phyloP scores from a whole-genome alignment of 805 yeast species.

The Wickerhamomyces tratensis region DNA sequence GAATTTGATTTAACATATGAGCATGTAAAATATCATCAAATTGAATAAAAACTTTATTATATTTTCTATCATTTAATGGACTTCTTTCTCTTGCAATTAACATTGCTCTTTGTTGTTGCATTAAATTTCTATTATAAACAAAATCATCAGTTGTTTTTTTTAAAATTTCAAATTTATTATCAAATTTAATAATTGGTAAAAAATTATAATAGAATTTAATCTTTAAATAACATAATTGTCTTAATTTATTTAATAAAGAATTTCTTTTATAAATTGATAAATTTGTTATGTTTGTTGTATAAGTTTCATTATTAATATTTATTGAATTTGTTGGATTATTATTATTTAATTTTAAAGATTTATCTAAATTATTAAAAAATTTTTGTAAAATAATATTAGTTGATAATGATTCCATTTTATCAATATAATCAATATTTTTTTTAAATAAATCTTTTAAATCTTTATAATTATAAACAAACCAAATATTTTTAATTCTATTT shows the following conservation, averaged over 20 bases:
- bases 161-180: neutral
- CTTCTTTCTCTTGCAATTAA: constrained; percentile 12
- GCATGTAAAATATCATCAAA: constrained; percentile 51
- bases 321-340: too few species aligned
- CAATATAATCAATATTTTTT: constrained; percentile 19
- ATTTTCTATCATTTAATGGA: constrained; percentile 17
- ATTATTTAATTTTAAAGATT: neutral
- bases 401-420: constrained; percentile 30
- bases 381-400: constrained; percentile 22
- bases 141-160: neutral
- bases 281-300: neutral
- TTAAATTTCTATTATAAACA: constrained; percentile 3
- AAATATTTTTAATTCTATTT: constrained; percentile 44
- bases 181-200: constrained; percentile 3
- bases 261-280: neutral
- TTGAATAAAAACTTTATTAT: constrained; percentile 47
- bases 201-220: constrained; percentile 2
- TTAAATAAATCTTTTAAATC: constrained; percentile 24
- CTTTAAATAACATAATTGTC: constrained; percentile 4
- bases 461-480: constrained; percentile 44
- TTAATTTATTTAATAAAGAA: neutral
- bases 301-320: too few species aligned
- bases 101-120: constrained; percentile 5
- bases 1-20: constrained; percentile 52
- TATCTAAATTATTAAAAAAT: neutral